phyloP scores from a whole-genome alignment of 139 green algal species.

The Raphidocelis subcapitata region DNA sequence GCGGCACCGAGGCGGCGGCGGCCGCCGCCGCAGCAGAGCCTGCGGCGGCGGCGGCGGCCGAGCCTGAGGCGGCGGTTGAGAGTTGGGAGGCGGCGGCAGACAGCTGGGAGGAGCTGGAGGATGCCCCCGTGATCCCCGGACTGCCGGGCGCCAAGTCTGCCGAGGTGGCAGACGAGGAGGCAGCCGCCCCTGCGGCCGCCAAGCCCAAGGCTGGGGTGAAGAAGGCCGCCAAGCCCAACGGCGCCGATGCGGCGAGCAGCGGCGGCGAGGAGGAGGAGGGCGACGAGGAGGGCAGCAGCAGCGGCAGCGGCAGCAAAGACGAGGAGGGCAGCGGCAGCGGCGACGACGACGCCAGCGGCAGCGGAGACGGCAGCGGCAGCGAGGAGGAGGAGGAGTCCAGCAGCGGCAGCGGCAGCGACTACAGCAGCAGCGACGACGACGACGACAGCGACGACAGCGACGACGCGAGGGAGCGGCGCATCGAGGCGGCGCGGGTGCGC shows the following conservation, averaged over 20 bases:
- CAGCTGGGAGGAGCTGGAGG: constrained; percentile 28
- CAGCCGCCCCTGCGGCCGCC: constrained; percentile 27
- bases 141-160: too few relatives aligned
- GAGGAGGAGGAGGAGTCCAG: constrained; percentile 41
- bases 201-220: constrained; percentile 19
- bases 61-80: constrained; percentile 20
- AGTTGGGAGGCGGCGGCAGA: constrained; percentile 42
- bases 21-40: constrained; percentile 7
- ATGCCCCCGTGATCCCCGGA: too few relatives aligned
- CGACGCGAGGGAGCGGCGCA: constrained; percentile 56
- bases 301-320: constrained; percentile 23
- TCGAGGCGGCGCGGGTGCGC: constrained; percentile 55
- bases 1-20: constrained; percentile 12
- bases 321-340: constrained; percentile 35
- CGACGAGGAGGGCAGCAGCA: constrained; percentile 17
- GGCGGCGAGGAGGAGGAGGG: constrained; percentile 14
- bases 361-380: constrained; percentile 12
- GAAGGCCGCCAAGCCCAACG: constrained; percentile 10
- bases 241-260: constrained; percentile 9
- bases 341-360: constrained; percentile 22
- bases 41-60: constrained; percentile 1
- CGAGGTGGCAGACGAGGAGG: constrained; percentile 9
- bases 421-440: constrained; percentile 14
- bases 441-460: too few relatives aligned
- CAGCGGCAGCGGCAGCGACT: constrained; percentile 5